A percentile compares a stretch with the other conserved stretches of the same genome.
phyloP scores from a whole-genome alignment of 2,329 filamentous ascomycete species.

The Fusarium chlamydosporum region DNA sequence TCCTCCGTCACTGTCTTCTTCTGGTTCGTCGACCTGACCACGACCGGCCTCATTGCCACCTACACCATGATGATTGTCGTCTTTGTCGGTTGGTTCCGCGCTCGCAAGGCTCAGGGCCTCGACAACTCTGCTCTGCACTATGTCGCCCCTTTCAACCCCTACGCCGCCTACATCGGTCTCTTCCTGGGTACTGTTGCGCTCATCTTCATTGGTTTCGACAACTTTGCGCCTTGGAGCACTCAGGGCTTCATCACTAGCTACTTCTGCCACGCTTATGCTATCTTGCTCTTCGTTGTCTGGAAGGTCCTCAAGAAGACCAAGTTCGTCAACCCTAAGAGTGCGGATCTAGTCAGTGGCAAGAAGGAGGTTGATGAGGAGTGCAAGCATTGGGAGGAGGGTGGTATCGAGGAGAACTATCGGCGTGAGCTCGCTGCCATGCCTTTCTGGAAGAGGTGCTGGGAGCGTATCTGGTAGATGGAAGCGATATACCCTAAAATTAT shows the following conservation, averaged over 20 bases:
- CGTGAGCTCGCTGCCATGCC: constrained; percentile 55
- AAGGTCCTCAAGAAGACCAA: constrained; percentile 65
- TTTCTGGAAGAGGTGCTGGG: constrained; percentile 56
- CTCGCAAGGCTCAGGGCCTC: constrained; percentile 64
- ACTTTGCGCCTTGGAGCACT: constrained; percentile 65
- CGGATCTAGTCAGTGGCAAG: constrained; percentile 64
- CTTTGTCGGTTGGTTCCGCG: constrained; percentile 63
- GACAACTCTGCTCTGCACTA: constrained; percentile 65
- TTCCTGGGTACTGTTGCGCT: constrained; percentile 63
- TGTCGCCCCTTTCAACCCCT: constrained; percentile 65
- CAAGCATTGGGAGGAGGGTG: constrained; percentile 61
- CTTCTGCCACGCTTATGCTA: constrained; percentile 67
- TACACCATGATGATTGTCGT: constrained; percentile 62
- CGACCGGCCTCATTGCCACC: constrained; percentile 69
- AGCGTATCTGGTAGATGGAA: constrained; percentile 56
- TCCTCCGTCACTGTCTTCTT: constrained; percentile 64
- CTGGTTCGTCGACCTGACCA: constrained; percentile 69
- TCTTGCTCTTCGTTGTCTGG: constrained; percentile 67
- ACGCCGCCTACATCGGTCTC: constrained; percentile 64
- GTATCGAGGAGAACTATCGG: constrained; percentile 62
- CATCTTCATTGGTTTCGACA: constrained; percentile 70
- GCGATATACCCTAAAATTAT: neutral
- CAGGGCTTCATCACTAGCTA: constrained; percentile 67
- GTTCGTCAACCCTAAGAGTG: constrained; percentile 44
- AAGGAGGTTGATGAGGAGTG: constrained; percentile 74